Conservation (phyloP, 352 stramenopile species). For the Saprolegnia parasitica region DNA sequence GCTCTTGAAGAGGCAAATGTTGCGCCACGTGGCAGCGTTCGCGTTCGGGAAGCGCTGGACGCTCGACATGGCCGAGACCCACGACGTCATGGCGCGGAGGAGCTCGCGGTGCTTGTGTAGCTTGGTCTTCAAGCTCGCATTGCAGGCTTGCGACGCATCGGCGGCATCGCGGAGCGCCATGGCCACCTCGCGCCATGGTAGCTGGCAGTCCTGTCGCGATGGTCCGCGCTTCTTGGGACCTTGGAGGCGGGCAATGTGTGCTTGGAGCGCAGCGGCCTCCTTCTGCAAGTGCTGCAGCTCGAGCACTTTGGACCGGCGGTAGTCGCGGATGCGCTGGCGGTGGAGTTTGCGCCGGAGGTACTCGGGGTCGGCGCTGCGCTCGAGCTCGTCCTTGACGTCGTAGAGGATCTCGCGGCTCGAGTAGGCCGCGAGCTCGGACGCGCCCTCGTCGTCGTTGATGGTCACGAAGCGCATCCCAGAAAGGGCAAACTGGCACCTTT, state of each 20-base stretch:
- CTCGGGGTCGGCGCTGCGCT: neutral
- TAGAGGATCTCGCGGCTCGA: conserved; percentile 18
- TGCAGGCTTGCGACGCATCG: neutral
- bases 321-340: conserved; percentile 23
- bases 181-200: conserved; percentile 19
- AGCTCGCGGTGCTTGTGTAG: neutral
- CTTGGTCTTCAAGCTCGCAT: neutral
- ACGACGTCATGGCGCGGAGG: conserved; percentile 3
- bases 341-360: conserved; percentile 10
- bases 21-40: conserved; percentile 12
- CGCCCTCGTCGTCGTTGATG: neutral
- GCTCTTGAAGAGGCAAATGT: conserved; percentile 7
- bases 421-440: neutral
- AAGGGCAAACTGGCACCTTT: too few relatives aligned
- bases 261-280: neutral
- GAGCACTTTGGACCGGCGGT: conserved; percentile 10
- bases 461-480: too few relatives aligned
- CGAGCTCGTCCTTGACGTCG: conserved; percentile 6
- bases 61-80: conserved; percentile 6
- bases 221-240: neutral
- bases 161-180: conserved; percentile 3
- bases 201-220: neutral
- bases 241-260: neutral
- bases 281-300: conserved; percentile 4
- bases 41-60: neutral